A percentile compares a stretch with the other conserved stretches of the same genome.
phyloP scores from a whole-genome alignment of 805 yeast species.

The Myxozyma melibiosi region DNA sequence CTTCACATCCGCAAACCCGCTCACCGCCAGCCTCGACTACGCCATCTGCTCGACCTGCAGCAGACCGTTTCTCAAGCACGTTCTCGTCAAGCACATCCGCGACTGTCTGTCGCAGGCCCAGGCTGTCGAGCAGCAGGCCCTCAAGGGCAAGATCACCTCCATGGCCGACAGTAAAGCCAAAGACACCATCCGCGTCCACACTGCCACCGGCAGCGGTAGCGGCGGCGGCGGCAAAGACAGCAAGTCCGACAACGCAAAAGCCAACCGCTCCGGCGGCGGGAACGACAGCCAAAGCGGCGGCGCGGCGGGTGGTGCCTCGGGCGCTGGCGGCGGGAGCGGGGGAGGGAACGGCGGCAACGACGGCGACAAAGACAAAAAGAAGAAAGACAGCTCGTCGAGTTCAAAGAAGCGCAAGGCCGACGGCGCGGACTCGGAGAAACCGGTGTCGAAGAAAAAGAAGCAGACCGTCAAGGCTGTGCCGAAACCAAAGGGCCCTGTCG shows the following conservation, averaged over 20 bases:
- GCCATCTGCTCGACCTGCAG: conserved; percentile 53
- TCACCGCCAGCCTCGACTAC: conserved; percentile 47
- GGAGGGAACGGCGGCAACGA: conserved; percentile 6
- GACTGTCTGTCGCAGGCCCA: conserved; percentile 39
- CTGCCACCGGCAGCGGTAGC: conserved; percentile 2
- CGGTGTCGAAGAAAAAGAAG: conserved; percentile 28
- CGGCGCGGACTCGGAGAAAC: conserved; percentile 25
- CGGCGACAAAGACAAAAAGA: conserved; percentile 28
- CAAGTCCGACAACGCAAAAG: background rate
- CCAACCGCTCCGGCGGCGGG: no score
- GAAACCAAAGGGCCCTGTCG: conserved; percentile 60
- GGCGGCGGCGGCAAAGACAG: conserved; percentile 6
- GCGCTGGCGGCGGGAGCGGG: conserved; percentile 17
- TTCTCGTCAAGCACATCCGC: conserved; percentile 47
- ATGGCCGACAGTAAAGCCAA: background rate
- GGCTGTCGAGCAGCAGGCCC: conserved; percentile 30
- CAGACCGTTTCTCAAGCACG: conserved; percentile 48
- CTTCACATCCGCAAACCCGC: conserved; percentile 41
- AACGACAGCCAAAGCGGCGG: no score
- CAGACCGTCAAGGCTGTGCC: conserved; percentile 37
- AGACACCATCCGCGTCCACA: conserved; percentile 1
- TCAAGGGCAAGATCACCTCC: background rate
- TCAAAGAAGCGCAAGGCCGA: conserved; percentile 31
- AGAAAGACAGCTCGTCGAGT: conserved; percentile 30
- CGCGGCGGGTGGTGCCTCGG: conserved; percentile 23